Evolutionary conservation across 2,329 filamentous ascomycete genomes (phyloP), one percentile per base, ranked within the genome.

Genomic region (Colletotrichum lindemuthianum): DNA sequence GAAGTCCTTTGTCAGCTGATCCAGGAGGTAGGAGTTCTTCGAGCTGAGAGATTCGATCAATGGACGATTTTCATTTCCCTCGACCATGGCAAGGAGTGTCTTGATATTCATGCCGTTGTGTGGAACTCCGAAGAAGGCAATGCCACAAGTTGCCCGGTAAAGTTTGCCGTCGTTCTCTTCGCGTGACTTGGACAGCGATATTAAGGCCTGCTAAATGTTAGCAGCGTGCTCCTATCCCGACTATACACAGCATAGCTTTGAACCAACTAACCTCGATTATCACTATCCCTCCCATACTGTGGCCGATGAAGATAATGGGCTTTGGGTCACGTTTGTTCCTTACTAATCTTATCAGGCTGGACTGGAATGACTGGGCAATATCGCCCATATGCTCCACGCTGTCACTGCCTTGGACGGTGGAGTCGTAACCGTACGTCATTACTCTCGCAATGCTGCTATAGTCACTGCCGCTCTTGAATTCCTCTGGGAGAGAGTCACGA

Each of bases 391-490:
- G 54, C 40, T 68, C 50, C 32, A 67, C 56, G 13, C 55, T 69
- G 7, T 52, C 32, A 50, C 67, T 70, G 7, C 58, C 33, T 16
- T 24, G 15, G 6, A 70, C 51, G 10, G 41, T 16, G 15, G 67
- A 59, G 12, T 66, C 61, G 47, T 72, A 72, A 8, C 71, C 69
- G 51, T 71, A 72, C 11, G 66, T 68, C 12, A 71, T 43, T 5
- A 73, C 60, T 16, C 70, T 63, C 5, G 65, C 67, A 4, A 43
- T 55, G 8, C 59, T 41, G 5, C 13, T 15, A 13, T 40, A 10
- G 2, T 11, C 48, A 47, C 8, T 13, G 49, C 7, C 71, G 36
- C 59, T 72, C 63, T 4, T 56, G 47, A 4, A n/a, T n/a, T n/a
- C n/a, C n/a, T n/a, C n/a, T n/a, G 66, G 63, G 1, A 73, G 66